phyloP scores from a whole-genome alignment of 169 alveolate species.

The Plasmodium adleri region DNA sequence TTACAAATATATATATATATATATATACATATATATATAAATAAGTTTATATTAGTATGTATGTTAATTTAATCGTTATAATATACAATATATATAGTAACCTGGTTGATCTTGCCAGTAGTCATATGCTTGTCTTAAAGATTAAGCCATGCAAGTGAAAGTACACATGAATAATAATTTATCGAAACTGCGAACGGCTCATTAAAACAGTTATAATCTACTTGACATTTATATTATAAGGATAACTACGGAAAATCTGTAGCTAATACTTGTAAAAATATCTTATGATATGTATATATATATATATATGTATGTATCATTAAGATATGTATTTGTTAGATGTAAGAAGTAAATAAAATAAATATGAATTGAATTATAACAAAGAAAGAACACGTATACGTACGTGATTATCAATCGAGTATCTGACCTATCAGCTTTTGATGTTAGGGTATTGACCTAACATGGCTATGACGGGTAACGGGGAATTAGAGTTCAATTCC shows the following conservation, averaged over 20 bases:
- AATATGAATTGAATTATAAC: slow-evolving; percentile 49
- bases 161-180: slow-evolving; percentile 77
- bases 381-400: slow-evolving; percentile 64
- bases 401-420: slow-evolving; percentile 75
- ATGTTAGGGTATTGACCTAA: slow-evolving; percentile 94
- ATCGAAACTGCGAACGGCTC: slow-evolving; percentile 89
- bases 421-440: slow-evolving; percentile 86
- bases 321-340: slow-evolving; percentile 23
- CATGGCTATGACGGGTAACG: slow-evolving; percentile 95
- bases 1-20: background rate
- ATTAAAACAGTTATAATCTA: slow-evolving; percentile 85
- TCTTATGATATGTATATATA: background rate
- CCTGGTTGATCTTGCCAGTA: slow-evolving; percentile 99
- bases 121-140: slow-evolving; percentile 97
- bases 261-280: slow-evolving; percentile 68
- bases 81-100: slow-evolving; percentile 79
- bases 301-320: background rate
- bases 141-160: slow-evolving; percentile 96
- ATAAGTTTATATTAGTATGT: no score
- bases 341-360: slow-evolving; percentile 12
- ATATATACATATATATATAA: background rate
- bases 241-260: slow-evolving; percentile 78
- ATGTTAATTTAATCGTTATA: background rate
- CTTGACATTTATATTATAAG: slow-evolving; percentile 59
- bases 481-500: slow-evolving; percentile 97